Conservation (phyloP, 1,139 yeast species). For the Meyerozyma guilliermondii region DNA sequence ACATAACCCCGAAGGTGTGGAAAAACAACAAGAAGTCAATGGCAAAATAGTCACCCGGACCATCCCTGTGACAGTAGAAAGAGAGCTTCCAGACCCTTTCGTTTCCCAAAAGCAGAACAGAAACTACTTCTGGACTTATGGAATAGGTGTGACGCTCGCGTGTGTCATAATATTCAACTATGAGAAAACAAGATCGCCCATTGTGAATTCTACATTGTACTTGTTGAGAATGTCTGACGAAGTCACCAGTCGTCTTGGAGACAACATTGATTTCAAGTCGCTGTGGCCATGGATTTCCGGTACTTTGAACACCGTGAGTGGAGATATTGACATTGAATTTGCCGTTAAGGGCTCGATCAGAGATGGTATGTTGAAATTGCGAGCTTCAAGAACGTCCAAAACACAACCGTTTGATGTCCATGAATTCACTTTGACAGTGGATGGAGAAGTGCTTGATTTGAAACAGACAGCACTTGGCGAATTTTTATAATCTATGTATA, state of each 20-base stretch:
- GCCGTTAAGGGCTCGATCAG: slow-evolving; percentile 60
- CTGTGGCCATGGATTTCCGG: slow-evolving; percentile 91
- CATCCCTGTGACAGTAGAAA: slow-evolving; percentile 52
- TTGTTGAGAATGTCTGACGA: slow-evolving; percentile 72
- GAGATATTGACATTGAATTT: slow-evolving; percentile 70
- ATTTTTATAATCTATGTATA: background rate
- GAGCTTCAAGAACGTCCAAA: slow-evolving; percentile 56
- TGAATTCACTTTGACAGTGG: slow-evolving; percentile 52
- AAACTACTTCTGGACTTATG: slow-evolving; percentile 54
- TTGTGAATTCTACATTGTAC: slow-evolving; percentile 82
- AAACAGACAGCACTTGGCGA: background rate
- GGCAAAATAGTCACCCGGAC: background rate
- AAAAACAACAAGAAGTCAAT: background rate
- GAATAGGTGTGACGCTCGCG: slow-evolving; percentile 58
- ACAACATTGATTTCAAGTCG: slow-evolving; percentile 62
- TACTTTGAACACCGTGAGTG: slow-evolving; percentile 74
- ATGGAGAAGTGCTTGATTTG: slow-evolving; percentile 11
- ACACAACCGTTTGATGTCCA: slow-evolving; percentile 55
- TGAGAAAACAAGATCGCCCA: slow-evolving; percentile 85
- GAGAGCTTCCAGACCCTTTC: slow-evolving; percentile 74
- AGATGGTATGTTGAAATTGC: slow-evolving; percentile 47
- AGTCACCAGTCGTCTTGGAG: slow-evolving; percentile 67
- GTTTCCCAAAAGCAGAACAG: slow-evolving; percentile 48
- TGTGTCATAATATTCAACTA: slow-evolving; percentile 79
- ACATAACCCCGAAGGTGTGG: background rate